Conservation (phyloP, 2,329 filamentous ascomycete genomes). For the Fusarium tricinctum region DNA sequence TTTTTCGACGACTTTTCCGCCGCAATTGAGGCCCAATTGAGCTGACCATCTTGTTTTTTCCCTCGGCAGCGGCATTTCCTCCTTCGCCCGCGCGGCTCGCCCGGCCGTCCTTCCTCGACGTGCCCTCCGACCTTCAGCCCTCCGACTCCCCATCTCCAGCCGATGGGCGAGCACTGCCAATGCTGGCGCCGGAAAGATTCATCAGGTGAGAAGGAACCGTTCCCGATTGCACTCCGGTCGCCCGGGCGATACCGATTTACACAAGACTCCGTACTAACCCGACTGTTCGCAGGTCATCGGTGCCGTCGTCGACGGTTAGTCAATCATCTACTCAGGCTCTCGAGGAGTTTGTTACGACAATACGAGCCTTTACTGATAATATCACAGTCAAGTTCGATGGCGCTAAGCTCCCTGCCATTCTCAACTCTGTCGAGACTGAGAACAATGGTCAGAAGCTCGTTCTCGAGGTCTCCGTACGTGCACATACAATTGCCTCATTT, state of each 20-base stretch:
- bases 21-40: constrained; percentile 67
- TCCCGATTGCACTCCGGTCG: constrained; percentile 42
- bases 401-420: constrained; percentile 94
- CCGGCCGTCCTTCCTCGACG: constrained; percentile 70
- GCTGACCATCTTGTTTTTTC: constrained; percentile 52
- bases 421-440: constrained; percentile 92
- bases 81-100: constrained; percentile 73
- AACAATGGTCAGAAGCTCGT: constrained; percentile 96
- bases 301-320: constrained; percentile 98
- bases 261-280: constrained; percentile 42
- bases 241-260: constrained; percentile 33
- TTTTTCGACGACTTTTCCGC: constrained; percentile 40
- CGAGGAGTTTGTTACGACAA: constrained; percentile 16
- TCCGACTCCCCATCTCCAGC: constrained; percentile 69
- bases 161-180: constrained; percentile 71
- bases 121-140: constrained; percentile 68
- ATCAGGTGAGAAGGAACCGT: constrained; percentile 67
- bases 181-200: constrained; percentile 75
- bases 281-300: constrained; percentile 84
- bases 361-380: constrained; percentile 46
- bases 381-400: constrained; percentile 93
- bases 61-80: constrained; percentile 73
- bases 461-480: constrained; percentile 92
- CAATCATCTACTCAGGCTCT: constrained; percentile 40
- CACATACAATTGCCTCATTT: constrained; percentile 15